Evolutionary conservation across 495 filamentous ascomycete species (phyloP).

Genomic region (Recurvomyces mirabilis): DNA sequence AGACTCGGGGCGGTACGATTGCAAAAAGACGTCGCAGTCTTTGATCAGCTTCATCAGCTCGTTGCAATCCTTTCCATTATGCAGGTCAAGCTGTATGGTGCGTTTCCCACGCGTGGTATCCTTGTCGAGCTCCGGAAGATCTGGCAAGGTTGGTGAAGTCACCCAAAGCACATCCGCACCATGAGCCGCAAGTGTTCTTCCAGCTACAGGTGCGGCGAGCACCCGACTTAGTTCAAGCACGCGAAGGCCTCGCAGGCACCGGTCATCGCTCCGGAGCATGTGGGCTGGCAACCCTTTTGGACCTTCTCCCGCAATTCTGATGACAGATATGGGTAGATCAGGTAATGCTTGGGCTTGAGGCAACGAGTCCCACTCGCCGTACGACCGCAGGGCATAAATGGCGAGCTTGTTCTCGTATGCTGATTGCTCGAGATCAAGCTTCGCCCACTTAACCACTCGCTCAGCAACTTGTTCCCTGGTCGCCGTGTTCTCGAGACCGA

Average conservation of each 20-base stretch:
- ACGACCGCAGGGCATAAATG: slow-evolving; percentile 34
- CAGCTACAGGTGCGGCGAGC: slow-evolving; percentile 25
- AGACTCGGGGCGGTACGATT: slow-evolving; percentile 24
- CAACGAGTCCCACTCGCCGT: slow-evolving; percentile 33
- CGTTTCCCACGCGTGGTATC: slow-evolving; percentile 25
- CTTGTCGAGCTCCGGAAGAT: slow-evolving; percentile 22
- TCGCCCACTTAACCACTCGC: slow-evolving; percentile 27
- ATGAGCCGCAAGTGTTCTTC: slow-evolving; percentile 24
- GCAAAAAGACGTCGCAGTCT: slow-evolving; percentile 27
- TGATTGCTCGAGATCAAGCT: slow-evolving; percentile 32
- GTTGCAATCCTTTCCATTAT: slow-evolving; percentile 13
- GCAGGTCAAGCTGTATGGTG: slow-evolving; percentile 24
- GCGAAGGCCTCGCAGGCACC: slow-evolving; percentile 22
- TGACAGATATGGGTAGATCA: slow-evolving; percentile 34
- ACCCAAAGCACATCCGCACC: slow-evolving; percentile 28
- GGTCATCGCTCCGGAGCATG: slow-evolving; percentile 3
- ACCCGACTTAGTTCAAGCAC: slow-evolving; percentile 26
- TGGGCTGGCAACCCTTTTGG: slow-evolving; percentile 13
- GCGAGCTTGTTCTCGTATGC: slow-evolving; percentile 26
- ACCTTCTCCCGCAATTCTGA: slow-evolving; percentile 20
- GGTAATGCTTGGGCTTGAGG: slow-evolving; percentile 31
- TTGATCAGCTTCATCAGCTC: slow-evolving; percentile 20
- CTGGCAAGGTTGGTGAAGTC: slow-evolving; percentile 23
- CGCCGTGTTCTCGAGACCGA: slow-evolving; percentile 24
- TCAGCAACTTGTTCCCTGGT: slow-evolving; percentile 28